Evolutionary conservation across 176 grass and related monocot species (phyloP).

Genomic region (Musa acuminata): DNA sequence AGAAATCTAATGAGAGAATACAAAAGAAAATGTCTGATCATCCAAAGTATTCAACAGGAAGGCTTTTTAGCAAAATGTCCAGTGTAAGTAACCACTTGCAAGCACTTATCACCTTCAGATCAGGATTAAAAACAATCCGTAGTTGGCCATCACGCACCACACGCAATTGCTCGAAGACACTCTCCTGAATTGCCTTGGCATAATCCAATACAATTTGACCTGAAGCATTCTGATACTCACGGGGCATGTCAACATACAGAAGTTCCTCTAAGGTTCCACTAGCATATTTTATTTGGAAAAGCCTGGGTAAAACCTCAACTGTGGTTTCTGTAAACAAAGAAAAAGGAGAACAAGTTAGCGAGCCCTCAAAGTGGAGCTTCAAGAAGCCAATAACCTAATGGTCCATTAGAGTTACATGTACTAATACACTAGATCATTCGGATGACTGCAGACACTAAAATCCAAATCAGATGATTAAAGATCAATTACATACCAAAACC

Average conservation of each 20-base stretch:
- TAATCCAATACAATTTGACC: constrained; percentile 97
- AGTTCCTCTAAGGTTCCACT: constrained; percentile 93
- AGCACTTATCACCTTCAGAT: constrained; percentile 68
- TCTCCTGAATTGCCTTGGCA: constrained; percentile 91
- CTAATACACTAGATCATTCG: too few relatives aligned
- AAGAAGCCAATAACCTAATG: neutral
- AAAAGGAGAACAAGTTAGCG: neutral
- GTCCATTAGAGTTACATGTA: too few relatives aligned
- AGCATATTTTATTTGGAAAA: constrained; percentile 96
- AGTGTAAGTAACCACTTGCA: neutral
- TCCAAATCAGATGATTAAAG: neutral
- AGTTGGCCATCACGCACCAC: constrained; percentile 93
- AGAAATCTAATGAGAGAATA: constrained; percentile 52
- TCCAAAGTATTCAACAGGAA: neutral
- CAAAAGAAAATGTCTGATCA: neutral
- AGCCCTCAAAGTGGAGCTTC: neutral
- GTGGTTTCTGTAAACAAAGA: constrained; percentile 59
- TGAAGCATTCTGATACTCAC: constrained; percentile 72
- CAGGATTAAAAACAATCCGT: constrained; percentile 91
- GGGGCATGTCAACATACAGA: constrained; percentile 94
- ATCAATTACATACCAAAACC: constrained; percentile 68
- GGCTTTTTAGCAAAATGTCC: neutral
- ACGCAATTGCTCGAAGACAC: constrained; percentile 84
- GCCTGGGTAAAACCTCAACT: constrained; percentile 79
- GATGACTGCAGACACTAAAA: neutral